Base-by-base conservation (phyloP, 2,329 filamentous ascomycete genomes). In the Zopfia rhizophila region DNA sequence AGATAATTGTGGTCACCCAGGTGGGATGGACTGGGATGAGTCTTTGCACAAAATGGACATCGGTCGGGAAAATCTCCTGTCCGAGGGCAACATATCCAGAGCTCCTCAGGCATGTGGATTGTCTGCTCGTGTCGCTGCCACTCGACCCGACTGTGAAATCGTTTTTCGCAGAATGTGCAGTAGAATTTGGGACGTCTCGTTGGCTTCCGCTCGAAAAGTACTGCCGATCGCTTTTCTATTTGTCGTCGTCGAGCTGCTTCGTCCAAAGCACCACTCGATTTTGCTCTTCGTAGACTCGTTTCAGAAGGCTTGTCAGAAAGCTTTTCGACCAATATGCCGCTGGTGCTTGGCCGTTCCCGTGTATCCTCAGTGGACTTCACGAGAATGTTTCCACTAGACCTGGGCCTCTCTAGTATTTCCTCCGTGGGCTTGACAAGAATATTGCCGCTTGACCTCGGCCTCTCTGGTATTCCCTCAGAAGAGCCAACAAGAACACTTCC, bases 91-190 rank as follows among this genome's bases (percentile, higher is more conserved):
- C 57, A 62, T 7, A 62, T 42, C 56, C 57, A 64, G 2, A 61
- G 41, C 35, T 62, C 56, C 31, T 57, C 51, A 10, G 78, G 67
- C 87, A 78, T 8, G 82, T 88, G 51, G 84, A 66, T 64, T 84
- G 84, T 45, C 85, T 70, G 5, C 60, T 89, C 86, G 63, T 89
- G 86, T 42, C 85, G 76, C 53, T 77, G 75, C 79, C 79, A 82
- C 58, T 81, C 79, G 58, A 80, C 77, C 75, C 78, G 35, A 73
- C 73, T 46, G 71, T 68, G 51, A 29, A 60, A 63, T 7, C 51
- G 44, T 19, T 63, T 63, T 14, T 55, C 53, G 32, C 61, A 65
- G 35, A 65, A 65, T 2, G 61, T 63, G 36, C 60, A 65, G 42
- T 53, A 61, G 35, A 56, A 60, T n/a, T 39, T 48, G n/a, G 42